Base-by-base conservation (phyloP, 2,329 filamentous ascomycete species). In the Alternaria rosae region DNA sequence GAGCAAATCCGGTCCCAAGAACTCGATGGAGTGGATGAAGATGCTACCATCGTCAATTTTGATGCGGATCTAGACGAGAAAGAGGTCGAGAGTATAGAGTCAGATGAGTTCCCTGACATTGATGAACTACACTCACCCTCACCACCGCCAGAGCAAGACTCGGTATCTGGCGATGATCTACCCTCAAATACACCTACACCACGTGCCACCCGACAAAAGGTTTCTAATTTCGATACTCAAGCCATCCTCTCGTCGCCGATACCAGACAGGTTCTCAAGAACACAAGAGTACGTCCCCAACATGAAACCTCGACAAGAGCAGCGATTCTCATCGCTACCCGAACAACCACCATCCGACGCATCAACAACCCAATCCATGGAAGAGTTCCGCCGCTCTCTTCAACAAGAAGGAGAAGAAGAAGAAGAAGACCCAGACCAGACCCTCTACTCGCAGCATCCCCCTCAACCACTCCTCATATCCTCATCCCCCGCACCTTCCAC, bases 371-470 rank as follows among this genome's bases (percentile, higher is more conserved):
- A 74, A 32, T 79, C 77, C 2, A 62, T 79, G 4, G 66, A 76
- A 52, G 76, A 78, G 55, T 78, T 78, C 61, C 73, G 77, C 44
- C 71, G 64, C 50, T 74, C 71, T n/a, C 60, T 79, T n/a, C 68
- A 70, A 47, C 64, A 62, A 41, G 65, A 62, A 41, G 17, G 12
- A 0, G 41, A 51, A 51, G 47, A 35, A 0, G 41, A 51, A 51
- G 47, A 35, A n/a, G 44, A 58, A 45, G 57, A 62, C 21, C 28
- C 38, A 3, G 21, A 42, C 11, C 47, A 56, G 17, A 30, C 25
- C 12, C 32, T 51, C 35, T 64, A 66, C 44, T 60, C 57, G 9
- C 45, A 50, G 10, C 57, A 53, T 6, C 56, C 54, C 1, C 56
- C 56, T 21, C 59, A 38, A 35, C 59, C 42, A 1, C 61, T 61